Conservation (phyloP, 169 alveolate species). For the Plasmodium adleri region DNA sequence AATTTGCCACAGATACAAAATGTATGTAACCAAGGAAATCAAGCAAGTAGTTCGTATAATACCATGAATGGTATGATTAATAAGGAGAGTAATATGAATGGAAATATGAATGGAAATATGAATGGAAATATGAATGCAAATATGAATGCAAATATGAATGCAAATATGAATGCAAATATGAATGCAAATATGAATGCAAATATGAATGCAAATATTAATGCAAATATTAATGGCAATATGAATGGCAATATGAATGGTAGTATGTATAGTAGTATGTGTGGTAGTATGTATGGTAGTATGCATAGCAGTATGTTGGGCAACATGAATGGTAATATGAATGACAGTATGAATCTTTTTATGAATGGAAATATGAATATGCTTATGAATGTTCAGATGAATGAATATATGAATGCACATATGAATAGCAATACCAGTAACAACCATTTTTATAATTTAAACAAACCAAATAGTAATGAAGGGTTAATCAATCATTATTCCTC, state of each 20-base stretch:
- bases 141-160: not conserved
- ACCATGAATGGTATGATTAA: conserved; percentile 17
- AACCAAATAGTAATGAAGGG: conserved; percentile 5
- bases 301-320: not conserved
- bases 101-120: conserved; percentile 16
- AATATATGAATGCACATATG: not conserved
- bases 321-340: not conserved
- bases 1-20: conserved; percentile 31
- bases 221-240: not conserved
- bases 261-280: conserved; percentile 11
- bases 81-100: conserved; percentile 32
- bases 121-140: not conserved
- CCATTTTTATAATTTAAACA: conserved; percentile 21
- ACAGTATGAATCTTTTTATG: not conserved
- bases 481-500: conserved; percentile 20
- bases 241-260: not conserved
- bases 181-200: not conserved
- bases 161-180: not conserved
- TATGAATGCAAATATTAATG: not conserved
- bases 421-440: not conserved
- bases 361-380: not conserved
- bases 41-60: conserved; percentile 9
- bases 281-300: not conserved
- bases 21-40: conserved; percentile 2
- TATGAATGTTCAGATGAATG: not conserved